Evolutionary conservation across 2,329 filamentous ascomycete species (phyloP), one percentile per base, ranked within the genome.

Genomic region (Fusarium sororula): DNA sequence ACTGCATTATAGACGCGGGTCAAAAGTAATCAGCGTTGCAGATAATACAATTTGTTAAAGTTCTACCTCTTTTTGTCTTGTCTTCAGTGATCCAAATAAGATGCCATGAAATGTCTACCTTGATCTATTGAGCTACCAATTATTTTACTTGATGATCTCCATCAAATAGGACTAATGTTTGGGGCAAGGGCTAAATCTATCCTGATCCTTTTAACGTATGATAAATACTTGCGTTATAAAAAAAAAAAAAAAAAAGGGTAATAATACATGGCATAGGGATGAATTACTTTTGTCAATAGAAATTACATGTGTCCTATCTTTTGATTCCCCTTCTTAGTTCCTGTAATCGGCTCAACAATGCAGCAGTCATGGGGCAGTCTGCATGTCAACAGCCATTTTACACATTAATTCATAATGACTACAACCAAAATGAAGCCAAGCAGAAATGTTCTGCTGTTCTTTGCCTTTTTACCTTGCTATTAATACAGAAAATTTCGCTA

Each of bases 1-100:
- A 62, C 72, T 74, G 72, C 72, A 72, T 74, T 62, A 53, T 74
- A 65, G 72, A 65, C 72, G 72, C 71, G 63, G 72, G 67, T 74
- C 61, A 74, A 72, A 74, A 74, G 69, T 14, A 70, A 55, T 70
- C 67, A 62, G 71, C 72, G 71, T 72, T 64, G 72, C 72, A 74
- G 72, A 74, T 74, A 74, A 74, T 74, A 72, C 69, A 74, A 74
- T 68, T 67, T 64, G 71, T 74, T 65, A 72, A 74, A 72, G 53
- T 74, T 71, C 50, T 32, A 38, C 24, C 24, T 48, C 45, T 12
- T 32, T 54, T 51, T 59, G 18, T 35, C 26, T 53, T 51, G 15
- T n/a, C 37, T 59, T 44, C 18, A 24, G 51, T 67, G 32, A 67
- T 12, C 37, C 13, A 13, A 30, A 30, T 3, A 37, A 51, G 30